A percentile compares a stretch with the other conserved stretches of the same genome.
phyloP scores from a whole-genome alignment of 441 rosid genomes.

The Populus hybrid region DNA sequence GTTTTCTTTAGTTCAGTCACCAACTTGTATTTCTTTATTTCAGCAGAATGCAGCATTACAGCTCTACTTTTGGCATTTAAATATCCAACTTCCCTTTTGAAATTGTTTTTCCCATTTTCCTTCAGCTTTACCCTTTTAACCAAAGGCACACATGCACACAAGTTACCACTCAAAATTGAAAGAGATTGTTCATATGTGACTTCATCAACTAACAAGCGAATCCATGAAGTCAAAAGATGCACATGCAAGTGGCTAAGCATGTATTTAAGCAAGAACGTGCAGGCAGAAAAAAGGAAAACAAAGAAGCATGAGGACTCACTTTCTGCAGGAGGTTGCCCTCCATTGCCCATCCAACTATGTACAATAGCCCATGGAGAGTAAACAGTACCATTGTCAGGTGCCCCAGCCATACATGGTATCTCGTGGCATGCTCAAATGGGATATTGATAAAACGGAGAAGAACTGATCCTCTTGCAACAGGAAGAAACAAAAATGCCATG shows the following conservation, averaged over 20 bases:
- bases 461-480: constrained; percentile 56
- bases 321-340: constrained; percentile 38
- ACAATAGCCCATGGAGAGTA: constrained; percentile 51
- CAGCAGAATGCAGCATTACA: background rate
- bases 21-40: background rate
- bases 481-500: constrained; percentile 62
- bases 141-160: background rate
- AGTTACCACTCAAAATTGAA: background rate
- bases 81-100: background rate
- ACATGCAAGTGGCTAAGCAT: background rate
- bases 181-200: background rate
- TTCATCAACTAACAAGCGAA: background rate
- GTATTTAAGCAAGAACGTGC: background rate
- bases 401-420: constrained; percentile 67
- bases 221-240: background rate
- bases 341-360: constrained; percentile 43
- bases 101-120: background rate
- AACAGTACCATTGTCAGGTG: constrained; percentile 45
- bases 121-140: background rate
- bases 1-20: background rate
- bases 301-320: constrained; percentile 40
- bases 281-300: background rate
- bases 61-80: background rate
- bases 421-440: constrained; percentile 57
- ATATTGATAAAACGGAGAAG: constrained; percentile 49